A percentile compares a stretch with the other conserved stretches of the same genome.
phyloP scores from a whole-genome alignment of 441 rosid species.

The Corymbia calophylla region DNA sequence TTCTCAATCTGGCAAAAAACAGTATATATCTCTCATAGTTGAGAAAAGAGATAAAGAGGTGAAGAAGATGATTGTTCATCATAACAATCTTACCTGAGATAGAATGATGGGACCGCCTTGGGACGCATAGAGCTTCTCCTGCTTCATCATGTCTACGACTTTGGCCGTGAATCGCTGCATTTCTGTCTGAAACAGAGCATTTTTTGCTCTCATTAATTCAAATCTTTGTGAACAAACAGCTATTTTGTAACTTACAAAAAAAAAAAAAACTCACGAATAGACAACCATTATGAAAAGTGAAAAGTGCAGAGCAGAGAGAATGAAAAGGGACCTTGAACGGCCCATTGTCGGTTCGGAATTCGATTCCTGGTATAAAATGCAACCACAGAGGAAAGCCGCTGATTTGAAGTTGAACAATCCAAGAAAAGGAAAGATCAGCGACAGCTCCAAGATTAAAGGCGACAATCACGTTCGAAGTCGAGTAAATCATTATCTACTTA shows the following conservation, averaged over 20 bases:
- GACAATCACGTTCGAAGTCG: neutral
- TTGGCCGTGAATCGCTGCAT: constrained; percentile 68
- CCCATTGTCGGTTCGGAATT: constrained; percentile 57
- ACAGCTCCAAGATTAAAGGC: neutral
- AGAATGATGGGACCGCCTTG: constrained; percentile 79
- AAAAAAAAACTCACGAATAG: neutral
- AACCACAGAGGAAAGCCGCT: constrained; percentile 78
- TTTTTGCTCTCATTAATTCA: neutral
- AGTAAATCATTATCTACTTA: neutral
- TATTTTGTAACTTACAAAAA: neutral
- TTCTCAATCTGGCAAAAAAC: constrained; percentile 53
- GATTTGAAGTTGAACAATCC: constrained; percentile 1
- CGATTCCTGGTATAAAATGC: constrained; percentile 53
- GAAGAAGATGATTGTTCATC: neutral
- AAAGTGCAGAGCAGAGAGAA: neutral
- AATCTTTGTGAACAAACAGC: neutral
- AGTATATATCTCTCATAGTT: neutral
- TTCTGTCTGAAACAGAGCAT: constrained; percentile 37
- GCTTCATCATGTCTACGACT: constrained; percentile 63
- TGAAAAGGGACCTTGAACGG: constrained; percentile 47
- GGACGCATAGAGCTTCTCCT: constrained; percentile 59
- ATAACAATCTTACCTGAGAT: constrained; percentile 38
- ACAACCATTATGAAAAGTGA: neutral
- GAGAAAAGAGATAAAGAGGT: neutral
- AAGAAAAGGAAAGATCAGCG: neutral